These are phyloP conservation scores for Daldinia childiae DNA, from an alignment of 495 filamentous ascomycete genomes.

Conservation along the genomic window DNA sequence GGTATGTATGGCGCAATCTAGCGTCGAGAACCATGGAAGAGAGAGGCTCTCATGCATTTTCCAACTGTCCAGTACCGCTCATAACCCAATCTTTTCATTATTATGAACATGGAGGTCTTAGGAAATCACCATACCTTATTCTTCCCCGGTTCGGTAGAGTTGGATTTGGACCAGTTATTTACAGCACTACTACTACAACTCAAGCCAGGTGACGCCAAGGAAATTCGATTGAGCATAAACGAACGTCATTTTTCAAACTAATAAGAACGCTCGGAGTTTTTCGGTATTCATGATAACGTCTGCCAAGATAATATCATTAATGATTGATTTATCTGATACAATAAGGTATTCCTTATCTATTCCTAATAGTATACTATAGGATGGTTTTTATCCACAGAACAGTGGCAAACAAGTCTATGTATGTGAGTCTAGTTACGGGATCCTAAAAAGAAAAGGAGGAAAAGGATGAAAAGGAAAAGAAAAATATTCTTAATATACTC, in stretches of 20 bases:
- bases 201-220: conserved; percentile 24
- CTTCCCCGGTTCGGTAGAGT: conserved; percentile 1
- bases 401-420: too few relatives aligned
- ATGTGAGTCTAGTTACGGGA: too few relatives aligned
- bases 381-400: too few relatives aligned
- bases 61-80: neutral
- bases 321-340: neutral
- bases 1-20: neutral
- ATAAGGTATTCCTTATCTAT: neutral
- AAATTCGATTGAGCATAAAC: conserved; percentile 32
- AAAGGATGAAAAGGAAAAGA: too few relatives aligned
- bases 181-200: conserved; percentile 9
- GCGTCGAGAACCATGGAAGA: neutral
- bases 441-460: too few relatives aligned
- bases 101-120: neutral
- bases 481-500: too few relatives aligned
- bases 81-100: neutral
- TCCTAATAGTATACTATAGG: too few relatives aligned
- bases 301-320: neutral
- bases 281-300: conserved; percentile 22
- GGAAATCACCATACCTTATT: neutral
- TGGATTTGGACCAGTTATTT: conserved; percentile 1
- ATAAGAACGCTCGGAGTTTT: conserved; percentile 15
- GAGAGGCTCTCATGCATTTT: neutral
- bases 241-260: conserved; percentile 23